Conservation (phyloP, 768 basidiomycete species). For the Lyophyllum decastes region DNA sequence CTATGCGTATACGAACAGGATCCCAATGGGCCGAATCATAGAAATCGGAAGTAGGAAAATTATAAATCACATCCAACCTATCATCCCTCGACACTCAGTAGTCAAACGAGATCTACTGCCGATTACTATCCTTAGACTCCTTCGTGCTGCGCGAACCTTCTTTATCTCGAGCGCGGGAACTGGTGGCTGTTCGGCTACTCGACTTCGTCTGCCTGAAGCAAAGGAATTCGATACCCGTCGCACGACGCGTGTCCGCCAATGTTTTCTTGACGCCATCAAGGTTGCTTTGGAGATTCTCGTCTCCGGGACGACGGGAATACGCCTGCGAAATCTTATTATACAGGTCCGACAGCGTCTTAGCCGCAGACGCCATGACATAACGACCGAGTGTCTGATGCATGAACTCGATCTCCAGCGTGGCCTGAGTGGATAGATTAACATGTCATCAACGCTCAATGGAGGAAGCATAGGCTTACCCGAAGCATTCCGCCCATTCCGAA, state of each 20-base stretch:
- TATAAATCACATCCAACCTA: background rate
- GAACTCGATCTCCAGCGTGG: constrained; percentile 98
- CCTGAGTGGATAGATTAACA: constrained; percentile 46
- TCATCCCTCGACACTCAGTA: background rate
- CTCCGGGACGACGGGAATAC: constrained; percentile 82
- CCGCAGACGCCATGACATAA: constrained; percentile 81
- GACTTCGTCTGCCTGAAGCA: constrained; percentile 83
- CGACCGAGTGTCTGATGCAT: constrained; percentile 94
- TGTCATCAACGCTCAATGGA: background rate
- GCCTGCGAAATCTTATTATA: constrained; percentile 95
- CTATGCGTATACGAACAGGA: background rate
- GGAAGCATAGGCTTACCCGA: constrained; percentile 55
- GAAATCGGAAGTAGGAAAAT: background rate
- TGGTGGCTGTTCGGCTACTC: constrained; percentile 22
- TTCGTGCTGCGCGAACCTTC: constrained; percentile 17
- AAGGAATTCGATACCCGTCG: constrained; percentile 92
- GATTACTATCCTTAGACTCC: constrained; percentile 15
- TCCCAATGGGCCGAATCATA: background rate
- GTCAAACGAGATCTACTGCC: background rate
- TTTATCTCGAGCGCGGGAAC: constrained; percentile 21
- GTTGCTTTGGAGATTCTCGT: constrained; percentile 83
- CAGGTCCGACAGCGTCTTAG: constrained; percentile 83
- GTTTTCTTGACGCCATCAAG: constrained; percentile 92
- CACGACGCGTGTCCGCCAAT: constrained; percentile 81
- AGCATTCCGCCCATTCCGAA: constrained; percentile 99